These are phyloP conservation scores for Secale cereale DNA, from an alignment of 176 grass and related monocot genomes.

Conservation along the genomic window DNA sequence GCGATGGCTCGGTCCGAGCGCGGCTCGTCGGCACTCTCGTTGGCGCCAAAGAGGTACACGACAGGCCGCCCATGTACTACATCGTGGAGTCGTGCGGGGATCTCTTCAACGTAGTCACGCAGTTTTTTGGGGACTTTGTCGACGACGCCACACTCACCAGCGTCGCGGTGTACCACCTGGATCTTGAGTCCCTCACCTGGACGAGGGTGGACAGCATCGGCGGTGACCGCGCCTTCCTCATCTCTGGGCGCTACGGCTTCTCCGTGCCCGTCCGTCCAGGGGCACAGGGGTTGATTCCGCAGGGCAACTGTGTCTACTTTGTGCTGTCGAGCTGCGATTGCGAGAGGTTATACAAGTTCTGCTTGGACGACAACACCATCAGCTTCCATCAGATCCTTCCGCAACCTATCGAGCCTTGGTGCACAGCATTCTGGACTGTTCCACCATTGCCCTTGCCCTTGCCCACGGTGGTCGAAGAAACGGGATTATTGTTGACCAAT, in stretches of 20 bases:
- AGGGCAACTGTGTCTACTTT: conserved; percentile 1
- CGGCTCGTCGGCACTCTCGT: not conserved
- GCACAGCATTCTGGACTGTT: not conserved
- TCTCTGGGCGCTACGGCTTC: not conserved
- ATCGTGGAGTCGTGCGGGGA: not conserved
- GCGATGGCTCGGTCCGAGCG: not conserved
- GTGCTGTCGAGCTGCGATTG: not conserved
- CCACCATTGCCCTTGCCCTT: not conserved
- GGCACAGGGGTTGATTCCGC: not conserved
- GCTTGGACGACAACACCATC: not conserved
- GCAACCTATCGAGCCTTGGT: not conserved
- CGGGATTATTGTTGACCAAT: not conserved
- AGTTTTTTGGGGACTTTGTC: not conserved
- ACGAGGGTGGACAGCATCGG: not conserved
- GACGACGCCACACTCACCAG: not conserved
- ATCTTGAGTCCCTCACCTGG: not conserved
- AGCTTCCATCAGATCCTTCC: not conserved
- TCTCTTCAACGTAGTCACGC: not conserved
- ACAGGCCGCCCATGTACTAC: not conserved
- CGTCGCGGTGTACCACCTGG: not conserved
- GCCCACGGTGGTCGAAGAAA: not conserved
- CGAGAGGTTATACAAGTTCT: not conserved
- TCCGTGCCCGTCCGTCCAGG: not conserved
- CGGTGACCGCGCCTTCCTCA: not conserved
- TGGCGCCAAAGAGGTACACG: not conserved